Evolutionary conservation across 129 eudicot genomes (phyloP), one percentile per base, ranked within the genome.

Genomic region (Tagetes erecta): DNA sequence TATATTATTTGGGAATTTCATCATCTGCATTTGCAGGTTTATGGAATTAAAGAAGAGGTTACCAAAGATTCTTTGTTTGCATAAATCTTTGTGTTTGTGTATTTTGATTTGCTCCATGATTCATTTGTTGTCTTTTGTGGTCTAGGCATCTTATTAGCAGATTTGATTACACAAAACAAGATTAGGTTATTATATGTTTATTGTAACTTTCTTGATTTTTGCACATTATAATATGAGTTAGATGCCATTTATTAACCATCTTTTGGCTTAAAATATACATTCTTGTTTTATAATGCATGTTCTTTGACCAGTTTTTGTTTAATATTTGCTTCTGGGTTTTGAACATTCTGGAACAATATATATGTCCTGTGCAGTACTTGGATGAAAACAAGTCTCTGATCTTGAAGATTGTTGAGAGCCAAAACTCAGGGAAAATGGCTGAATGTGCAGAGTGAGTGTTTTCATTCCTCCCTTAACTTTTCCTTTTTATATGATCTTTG

Each of bases 351-450:
- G 41, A 59, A 34, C 13, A 59, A 33, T 59, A 0, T 10, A 20
- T 20, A 20, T 77, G 70, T 64, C 13, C 56, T 53, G 9, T 74
- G 87, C 86, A 94, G 98, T 94, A 86, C 82, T 85, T 94, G 63
- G 99, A 94, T 87, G 99, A 94, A 83, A 94, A 94, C 88, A 94
- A 94, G 82, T 86, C 99, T 41, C 83, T 94, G 80, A 94, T 94
- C 57, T 86, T 94, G 74, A 94, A 87, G 91, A 95, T 95, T 79
- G 97, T 95, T 67, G 99, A 95, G 83, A 91, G 96, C 82, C 99
- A 95, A 73, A 95, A 91, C 83, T 86, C 94, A 0, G 99, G 99
- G 75, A 95, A 88, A 72, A 81, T 95, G 76, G 91, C 87, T n/a
- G 99, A 95, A 67, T 95, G 99, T 82, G 99, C 99, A 6, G 99